Evolutionary conservation across 2,329 filamentous ascomycete genomes (phyloP), one percentile per base, ranked within the genome.

Genomic region (Cladosporium colombiae): DNA sequence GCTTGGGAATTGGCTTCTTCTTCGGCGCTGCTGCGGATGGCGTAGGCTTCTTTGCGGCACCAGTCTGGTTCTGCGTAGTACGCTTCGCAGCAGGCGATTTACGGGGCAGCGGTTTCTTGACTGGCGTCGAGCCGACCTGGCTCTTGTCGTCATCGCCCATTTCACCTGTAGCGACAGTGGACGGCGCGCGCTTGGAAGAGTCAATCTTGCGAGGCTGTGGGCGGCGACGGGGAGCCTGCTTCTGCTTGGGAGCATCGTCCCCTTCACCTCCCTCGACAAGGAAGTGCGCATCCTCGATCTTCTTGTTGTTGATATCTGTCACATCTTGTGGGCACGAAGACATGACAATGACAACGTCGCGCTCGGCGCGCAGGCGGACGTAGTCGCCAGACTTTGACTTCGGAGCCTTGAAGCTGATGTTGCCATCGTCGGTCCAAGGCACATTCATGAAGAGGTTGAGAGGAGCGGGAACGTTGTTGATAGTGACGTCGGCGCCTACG

Each of bases 371-470:
- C 21, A 83, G 71, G 1, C 78, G 74, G 1, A 83, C 78, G 70
- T 78, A 82, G 61, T 82, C 80, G 29, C 80, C 80, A 10, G 67
- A 67, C 61, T 80, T 80, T 25, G 76, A 74, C 21, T 77, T 72
- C 1, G 81, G 79, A 35, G 71, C 71, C 59, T 81, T 78, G 62
- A 81, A 82, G 60, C 72, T 77, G 2, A 82, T 68, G 21, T 77
- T 73, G 3, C 80, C 80, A 14, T 78, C 73, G 25, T 79, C 73
- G n/a, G 76, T 72, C 67, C 77, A 78, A 0, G 80, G 80, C 56
- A 82, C 79, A 53, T 82, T 81, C 81, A 82, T 82, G 70, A 82
- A 83, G 13, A 83, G 73, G 52, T 81, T 80, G 5, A 83, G 72
- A 2, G 81, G 81, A 16, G 80, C 80, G 0, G 81, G 81, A 16